Percentiles rank a stretch among this genome's conserved stretches.
phyloP scores from a whole-genome alignment of 306 rosid genomes.

The Ormosia emarginata region DNA sequence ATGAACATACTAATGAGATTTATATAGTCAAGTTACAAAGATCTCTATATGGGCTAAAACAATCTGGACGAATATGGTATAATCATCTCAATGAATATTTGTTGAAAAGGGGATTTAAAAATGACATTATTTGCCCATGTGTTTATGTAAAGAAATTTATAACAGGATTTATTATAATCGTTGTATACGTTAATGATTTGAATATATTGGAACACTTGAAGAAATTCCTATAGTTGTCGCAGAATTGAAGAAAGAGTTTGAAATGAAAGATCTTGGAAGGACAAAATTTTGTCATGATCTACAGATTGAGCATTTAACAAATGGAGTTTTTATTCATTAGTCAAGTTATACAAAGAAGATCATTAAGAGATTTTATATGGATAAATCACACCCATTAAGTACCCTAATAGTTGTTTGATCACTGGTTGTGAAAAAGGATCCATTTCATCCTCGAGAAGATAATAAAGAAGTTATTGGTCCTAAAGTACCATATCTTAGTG shows the following conservation, averaged over 20 bases:
- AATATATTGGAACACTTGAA: not conserved
- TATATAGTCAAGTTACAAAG: not conserved
- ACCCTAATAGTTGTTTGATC: not conserved
- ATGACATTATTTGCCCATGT: not conserved
- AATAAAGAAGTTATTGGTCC: not conserved
- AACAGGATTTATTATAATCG: not conserved
- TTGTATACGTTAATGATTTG: not conserved
- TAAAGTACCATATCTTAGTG: slow-evolving; percentile 2
- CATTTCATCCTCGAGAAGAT: not conserved
- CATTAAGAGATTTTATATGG: not conserved
- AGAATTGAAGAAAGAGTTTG: too few relatives aligned
- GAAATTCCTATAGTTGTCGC: too few relatives aligned
- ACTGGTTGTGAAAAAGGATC: not conserved
- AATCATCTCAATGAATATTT: not conserved
- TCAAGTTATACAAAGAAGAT: not conserved
- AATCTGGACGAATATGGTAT: not conserved
- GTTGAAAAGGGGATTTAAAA: not conserved
- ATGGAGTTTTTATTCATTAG: too few relatives aligned
- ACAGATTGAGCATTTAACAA: too few relatives aligned
- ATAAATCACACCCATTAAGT: not conserved
- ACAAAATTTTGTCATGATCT: too few relatives aligned
- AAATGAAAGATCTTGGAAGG: too few relatives aligned
- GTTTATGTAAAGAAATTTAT: not conserved
- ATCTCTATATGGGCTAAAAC: not conserved
- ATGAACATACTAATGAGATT: too few relatives aligned